Evolutionary conservation across 768 basidiomycete species (phyloP).

Genomic region (Termitomyces heimii): DNA sequence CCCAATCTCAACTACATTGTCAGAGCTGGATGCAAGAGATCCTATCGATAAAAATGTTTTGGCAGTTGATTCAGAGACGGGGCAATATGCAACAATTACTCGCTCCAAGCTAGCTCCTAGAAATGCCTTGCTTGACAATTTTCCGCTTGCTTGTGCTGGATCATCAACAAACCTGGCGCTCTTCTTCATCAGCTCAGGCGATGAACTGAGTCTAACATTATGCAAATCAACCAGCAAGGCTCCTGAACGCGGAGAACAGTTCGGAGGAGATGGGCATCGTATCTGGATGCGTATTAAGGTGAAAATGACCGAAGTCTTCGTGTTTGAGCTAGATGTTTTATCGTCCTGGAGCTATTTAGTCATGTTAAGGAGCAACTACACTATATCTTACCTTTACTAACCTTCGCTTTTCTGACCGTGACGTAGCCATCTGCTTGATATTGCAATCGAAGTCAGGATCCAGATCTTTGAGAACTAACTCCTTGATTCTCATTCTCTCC

Average conservation of each 20-base stretch:
- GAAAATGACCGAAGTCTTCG: constrained; percentile 33
- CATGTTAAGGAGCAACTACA: background rate
- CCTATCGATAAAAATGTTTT: constrained; percentile 47
- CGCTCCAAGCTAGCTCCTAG: constrained; percentile 38
- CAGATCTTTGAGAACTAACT: constrained; percentile 53
- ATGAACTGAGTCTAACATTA: constrained; percentile 35
- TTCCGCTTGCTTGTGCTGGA: background rate
- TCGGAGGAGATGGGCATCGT: constrained; percentile 56
- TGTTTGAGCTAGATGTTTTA: background rate
- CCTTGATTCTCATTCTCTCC: constrained; percentile 39
- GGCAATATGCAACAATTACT: constrained; percentile 44
- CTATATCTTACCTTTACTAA: background rate
- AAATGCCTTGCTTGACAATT: constrained; percentile 10
- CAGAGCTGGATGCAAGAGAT: constrained; percentile 22
- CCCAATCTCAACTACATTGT: constrained; percentile 7
- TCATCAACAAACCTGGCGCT: constrained; percentile 23
- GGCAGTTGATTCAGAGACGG: constrained; percentile 32
- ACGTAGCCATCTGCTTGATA: background rate
- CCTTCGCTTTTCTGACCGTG: background rate
- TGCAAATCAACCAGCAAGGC: constrained; percentile 61
- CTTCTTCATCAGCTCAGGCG: constrained; percentile 18
- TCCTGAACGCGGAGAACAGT: constrained; percentile 53
- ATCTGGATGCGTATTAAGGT: constrained; percentile 62
- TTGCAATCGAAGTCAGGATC: constrained; percentile 46
- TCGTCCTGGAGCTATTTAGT: background rate